phyloP scores from a whole-genome alignment of 2,329 filamentous ascomycete genomes.

The Colletotrichum echinochloae region DNA sequence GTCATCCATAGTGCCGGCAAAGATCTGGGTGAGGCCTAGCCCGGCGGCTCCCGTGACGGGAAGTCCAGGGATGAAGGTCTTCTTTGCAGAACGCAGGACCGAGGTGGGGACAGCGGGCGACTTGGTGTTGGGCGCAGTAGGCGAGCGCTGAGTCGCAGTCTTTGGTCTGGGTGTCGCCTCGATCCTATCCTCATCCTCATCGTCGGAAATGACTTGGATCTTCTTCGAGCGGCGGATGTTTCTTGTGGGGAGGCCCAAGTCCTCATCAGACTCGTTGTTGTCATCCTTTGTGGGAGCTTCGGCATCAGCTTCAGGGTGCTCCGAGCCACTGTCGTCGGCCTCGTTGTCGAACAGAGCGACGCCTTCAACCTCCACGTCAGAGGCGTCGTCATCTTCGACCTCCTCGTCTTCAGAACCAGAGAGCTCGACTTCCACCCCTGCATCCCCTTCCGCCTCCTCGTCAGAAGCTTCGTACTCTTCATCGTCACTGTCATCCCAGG shows the following conservation, averaged over 20 bases:
- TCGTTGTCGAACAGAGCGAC: slow-evolving; percentile 56
- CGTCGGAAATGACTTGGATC: slow-evolving; percentile 70
- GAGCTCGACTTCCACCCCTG: slow-evolving; percentile 54
- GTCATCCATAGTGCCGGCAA: slow-evolving; percentile 87
- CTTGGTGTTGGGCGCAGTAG: slow-evolving; percentile 54
- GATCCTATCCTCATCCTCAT: slow-evolving; percentile 65
- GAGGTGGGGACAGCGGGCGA: slow-evolving; percentile 71
- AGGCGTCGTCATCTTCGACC: slow-evolving; percentile 48
- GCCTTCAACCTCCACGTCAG: slow-evolving; percentile 46
- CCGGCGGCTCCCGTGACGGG: slow-evolving; percentile 71
- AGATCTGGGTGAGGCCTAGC: slow-evolving; percentile 88
- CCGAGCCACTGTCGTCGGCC: slow-evolving; percentile 56
- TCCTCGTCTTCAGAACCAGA: slow-evolving; percentile 58
- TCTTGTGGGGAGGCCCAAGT: slow-evolving; percentile 55
- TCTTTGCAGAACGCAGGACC: slow-evolving; percentile 75
- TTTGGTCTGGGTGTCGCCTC: slow-evolving; percentile 64
- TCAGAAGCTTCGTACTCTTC: slow-evolving; percentile 58
- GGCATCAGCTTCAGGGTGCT: slow-evolving; percentile 43
- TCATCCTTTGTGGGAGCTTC: slow-evolving; percentile 44
- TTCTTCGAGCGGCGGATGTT: slow-evolving; percentile 63
- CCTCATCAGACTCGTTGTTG: slow-evolving; percentile 53
- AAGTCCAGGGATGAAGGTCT: slow-evolving; percentile 77
- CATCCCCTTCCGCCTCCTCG: slow-evolving; percentile 55
- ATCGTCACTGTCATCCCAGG: slow-evolving; percentile 69
- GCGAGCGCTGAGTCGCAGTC: slow-evolving; percentile 54